These are phyloP conservation scores for Ogataea wickerhamii DNA, from an alignment of 805 yeast genomes.

Conservation along the genomic window DNA sequence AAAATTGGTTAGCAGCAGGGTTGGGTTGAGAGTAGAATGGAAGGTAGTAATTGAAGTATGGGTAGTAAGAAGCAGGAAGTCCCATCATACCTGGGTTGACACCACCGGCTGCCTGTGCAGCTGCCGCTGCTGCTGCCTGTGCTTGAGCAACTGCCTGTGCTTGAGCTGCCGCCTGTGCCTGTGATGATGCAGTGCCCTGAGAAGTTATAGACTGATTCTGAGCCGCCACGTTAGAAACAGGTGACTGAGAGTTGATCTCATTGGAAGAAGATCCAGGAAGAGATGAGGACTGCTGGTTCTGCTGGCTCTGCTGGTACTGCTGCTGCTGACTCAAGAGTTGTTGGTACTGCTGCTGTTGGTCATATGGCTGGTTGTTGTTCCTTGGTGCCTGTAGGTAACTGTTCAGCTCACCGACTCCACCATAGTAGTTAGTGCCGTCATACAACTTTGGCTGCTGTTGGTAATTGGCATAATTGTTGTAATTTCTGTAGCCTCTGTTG, in stretches of 20 bases:
- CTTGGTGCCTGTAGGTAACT: constrained; percentile 25
- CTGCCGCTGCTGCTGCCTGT: constrained; percentile 16
- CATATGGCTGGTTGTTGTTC: constrained; percentile 23
- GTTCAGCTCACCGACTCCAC: constrained; percentile 25
- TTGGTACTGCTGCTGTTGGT: constrained; percentile 27
- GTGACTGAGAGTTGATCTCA: constrained; percentile 19
- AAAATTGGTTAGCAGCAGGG: constrained; percentile 29
- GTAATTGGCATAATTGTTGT: constrained; percentile 13
- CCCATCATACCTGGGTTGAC: constrained; percentile 30
- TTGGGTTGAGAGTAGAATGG: constrained; percentile 29
- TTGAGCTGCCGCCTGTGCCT: constrained; percentile 14
- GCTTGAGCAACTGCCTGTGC: constrained; percentile 17
- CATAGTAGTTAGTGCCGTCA: constrained; percentile 21
- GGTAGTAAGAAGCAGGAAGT: constrained; percentile 30
- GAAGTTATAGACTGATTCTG: constrained; percentile 12
- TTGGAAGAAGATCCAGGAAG: constrained; percentile 14
- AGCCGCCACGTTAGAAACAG: constrained; percentile 18
- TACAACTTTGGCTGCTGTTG: constrained; percentile 18
- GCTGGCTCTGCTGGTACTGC: constrained; percentile 16
- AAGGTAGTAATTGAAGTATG: constrained; percentile 31
- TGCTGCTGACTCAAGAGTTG: constrained; percentile 23
- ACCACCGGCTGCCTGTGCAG: constrained; percentile 20
- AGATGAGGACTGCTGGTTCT: constrained; percentile 18
- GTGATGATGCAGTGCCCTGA: constrained; percentile 12
- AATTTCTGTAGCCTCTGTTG: constrained; percentile 20